Evolutionary conservation across 768 basidiomycete species (phyloP).

Genomic region (Tricholoma saponaceum): DNA sequence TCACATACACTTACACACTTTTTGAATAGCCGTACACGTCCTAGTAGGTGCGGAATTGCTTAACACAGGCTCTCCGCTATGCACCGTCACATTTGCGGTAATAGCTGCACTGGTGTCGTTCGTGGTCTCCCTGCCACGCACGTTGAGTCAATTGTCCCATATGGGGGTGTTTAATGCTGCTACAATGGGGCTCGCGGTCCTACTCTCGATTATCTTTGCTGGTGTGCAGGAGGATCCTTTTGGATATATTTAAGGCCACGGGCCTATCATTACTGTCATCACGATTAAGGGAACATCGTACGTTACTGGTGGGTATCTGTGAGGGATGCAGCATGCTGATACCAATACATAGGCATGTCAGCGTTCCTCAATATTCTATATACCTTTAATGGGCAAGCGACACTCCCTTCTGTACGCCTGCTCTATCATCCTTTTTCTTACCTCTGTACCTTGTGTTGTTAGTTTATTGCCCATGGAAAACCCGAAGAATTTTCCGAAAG

Average conservation of each 20-base stretch:
- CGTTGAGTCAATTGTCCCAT: constrained; percentile 35
- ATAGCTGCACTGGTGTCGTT: constrained; percentile 36
- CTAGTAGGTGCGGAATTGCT: too few relatives aligned
- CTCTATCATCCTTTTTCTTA: not conserved
- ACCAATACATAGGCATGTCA: constrained; percentile 29
- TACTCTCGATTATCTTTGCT: constrained; percentile 38
- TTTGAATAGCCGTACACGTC: too few relatives aligned
- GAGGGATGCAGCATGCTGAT: not conserved
- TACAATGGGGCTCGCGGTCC: constrained; percentile 44
- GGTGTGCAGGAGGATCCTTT: constrained; percentile 38
- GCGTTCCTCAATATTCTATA: constrained; percentile 45
- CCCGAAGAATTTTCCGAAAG: constrained; percentile 43
- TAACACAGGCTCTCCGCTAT: constrained; percentile 39
- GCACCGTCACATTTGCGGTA: constrained; percentile 35
- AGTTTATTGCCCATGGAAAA: constrained; percentile 47
- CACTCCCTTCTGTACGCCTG: constrained; percentile 32
- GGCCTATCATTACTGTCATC: constrained; percentile 32
- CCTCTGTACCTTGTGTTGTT: not conserved
- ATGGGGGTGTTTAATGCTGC: constrained; percentile 36
- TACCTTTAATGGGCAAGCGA: constrained; percentile 42
- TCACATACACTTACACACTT: too few relatives aligned
- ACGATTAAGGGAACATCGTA: constrained; percentile 36
- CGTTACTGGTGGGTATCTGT: constrained; percentile 25
- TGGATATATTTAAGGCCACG: constrained; percentile 31
- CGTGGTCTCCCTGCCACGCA: constrained; percentile 39